phyloP scores from a whole-genome alignment of 768 basidiomycete genomes.

The Heimioporus sp. region DNA sequence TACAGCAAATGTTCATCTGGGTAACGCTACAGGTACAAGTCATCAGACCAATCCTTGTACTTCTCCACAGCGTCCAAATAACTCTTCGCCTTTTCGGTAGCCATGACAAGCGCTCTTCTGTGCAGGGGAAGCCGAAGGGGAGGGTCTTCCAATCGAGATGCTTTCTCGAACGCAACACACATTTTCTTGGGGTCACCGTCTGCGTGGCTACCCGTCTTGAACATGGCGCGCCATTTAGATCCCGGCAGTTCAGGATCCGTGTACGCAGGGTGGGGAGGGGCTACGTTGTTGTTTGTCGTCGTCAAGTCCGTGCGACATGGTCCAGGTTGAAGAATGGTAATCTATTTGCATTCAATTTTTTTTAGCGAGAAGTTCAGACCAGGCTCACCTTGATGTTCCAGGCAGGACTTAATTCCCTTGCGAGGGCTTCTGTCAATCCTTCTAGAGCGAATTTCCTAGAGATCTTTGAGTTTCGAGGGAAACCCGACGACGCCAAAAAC shows the following conservation, averaged over 20 bases:
- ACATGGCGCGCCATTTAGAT: conserved; percentile 2
- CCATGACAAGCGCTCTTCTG: background rate
- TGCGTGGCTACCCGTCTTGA: background rate
- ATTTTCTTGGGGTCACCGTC: conserved; percentile 22
- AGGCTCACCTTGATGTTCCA: background rate
- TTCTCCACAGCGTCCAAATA: conserved; percentile 14
- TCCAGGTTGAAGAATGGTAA: conserved; percentile 6
- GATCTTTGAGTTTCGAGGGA: background rate
- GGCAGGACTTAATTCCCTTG: background rate
- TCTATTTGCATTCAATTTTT: background rate
- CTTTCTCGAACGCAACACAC: conserved; percentile 18
- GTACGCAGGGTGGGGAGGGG: conserved; percentile 16
- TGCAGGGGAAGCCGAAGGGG: conserved; percentile 23
- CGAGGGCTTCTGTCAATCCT: conserved; percentile 25
- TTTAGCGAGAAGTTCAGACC: too few relatives aligned
- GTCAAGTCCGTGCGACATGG: conserved; percentile 14
- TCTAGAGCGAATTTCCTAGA: conserved; percentile 25
- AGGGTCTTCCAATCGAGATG: conserved; percentile 17
- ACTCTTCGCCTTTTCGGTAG: conserved; percentile 10
- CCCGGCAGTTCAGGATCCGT: conserved; percentile 7
- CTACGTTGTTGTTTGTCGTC: background rate
- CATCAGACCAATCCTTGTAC: conserved; percentile 17
- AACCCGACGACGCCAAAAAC: background rate
- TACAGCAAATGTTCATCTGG: background rate
- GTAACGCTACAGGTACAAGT: background rate